Percentiles rank a stretch among this genome's conserved stretches.
Evolutionary conservation across 1,139 yeast species (phyloP).

Genomic region (Geotrichum macrosporum): DNA sequence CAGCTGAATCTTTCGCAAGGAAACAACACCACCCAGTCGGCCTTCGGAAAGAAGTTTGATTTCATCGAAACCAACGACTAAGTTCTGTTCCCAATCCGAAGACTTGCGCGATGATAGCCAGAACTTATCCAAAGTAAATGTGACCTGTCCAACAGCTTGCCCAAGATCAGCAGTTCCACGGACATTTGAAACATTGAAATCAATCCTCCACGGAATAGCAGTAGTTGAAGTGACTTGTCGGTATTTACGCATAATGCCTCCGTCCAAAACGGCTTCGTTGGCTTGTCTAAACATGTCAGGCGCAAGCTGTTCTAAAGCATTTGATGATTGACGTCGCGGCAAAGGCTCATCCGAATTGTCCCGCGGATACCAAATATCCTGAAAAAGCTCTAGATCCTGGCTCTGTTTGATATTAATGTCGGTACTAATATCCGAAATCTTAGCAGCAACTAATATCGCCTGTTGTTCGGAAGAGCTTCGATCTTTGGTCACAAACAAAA

Average conservation of each 20-base stretch:
- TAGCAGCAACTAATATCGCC: constrained; percentile 43
- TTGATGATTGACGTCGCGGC: neutral
- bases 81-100: constrained; percentile 66
- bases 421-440: constrained; percentile 54
- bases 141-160: constrained; percentile 68
- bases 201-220: constrained; percentile 73
- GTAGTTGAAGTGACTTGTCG: constrained; percentile 59
- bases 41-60: constrained; percentile 62
- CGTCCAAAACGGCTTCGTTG: constrained; percentile 12
- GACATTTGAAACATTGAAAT: constrained; percentile 53
- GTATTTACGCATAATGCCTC: constrained; percentile 46
- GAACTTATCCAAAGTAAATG: constrained; percentile 50
- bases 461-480: constrained; percentile 25
- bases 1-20: constrained; percentile 48
- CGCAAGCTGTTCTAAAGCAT: constrained; percentile 13
- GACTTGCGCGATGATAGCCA: constrained; percentile 72
- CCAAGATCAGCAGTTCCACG: constrained; percentile 70
- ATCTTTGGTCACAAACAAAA: constrained; percentile 38
- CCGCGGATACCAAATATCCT: constrained; percentile 75
- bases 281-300: constrained; percentile 11
- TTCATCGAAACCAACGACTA: constrained; percentile 56
- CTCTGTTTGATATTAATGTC: constrained; percentile 76
- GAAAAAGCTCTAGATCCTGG: constrained; percentile 78
- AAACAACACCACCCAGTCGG: constrained; percentile 69
- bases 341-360: constrained; percentile 16